Evolutionary conservation across 345 rosid species (phyloP).

Genomic region (Citrus inodora): DNA sequence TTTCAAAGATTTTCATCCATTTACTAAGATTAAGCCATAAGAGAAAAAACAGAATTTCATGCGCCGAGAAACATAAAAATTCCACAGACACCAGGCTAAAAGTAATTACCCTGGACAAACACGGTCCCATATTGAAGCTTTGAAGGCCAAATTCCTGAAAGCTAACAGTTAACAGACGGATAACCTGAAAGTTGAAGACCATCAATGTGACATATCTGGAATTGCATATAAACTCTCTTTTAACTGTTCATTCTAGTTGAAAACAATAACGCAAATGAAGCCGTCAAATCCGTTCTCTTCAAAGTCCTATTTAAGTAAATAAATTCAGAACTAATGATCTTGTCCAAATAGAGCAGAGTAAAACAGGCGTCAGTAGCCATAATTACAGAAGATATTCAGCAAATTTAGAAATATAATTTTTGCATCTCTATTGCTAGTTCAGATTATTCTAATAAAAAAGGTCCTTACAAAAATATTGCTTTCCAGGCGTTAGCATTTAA

Average conservation of each 20-base stretch:
- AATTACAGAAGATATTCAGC: background rate
- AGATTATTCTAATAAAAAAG: background rate
- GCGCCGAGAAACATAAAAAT: background rate
- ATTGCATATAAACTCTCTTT: background rate
- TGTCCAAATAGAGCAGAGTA: background rate
- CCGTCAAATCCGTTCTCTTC: background rate
- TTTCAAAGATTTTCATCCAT: background rate
- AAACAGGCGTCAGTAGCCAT: background rate
- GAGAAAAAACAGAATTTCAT: background rate
- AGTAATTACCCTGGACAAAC: slow-evolving; percentile 40
- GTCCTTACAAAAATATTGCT: background rate
- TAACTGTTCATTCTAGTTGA: background rate
- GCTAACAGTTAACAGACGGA: background rate
- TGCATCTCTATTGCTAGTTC: background rate
- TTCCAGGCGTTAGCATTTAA: background rate
- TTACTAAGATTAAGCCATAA: background rate
- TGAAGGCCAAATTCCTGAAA: slow-evolving; percentile 15
- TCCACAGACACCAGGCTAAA: background rate
- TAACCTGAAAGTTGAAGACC: slow-evolving; percentile 13
- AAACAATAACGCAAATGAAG: background rate
- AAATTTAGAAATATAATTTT: background rate
- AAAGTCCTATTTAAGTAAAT: background rate
- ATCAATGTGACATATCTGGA: background rate
- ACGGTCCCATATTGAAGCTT: slow-evolving; percentile 42
- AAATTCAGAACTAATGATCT: background rate